Evolutionary conservation across 306 rosid species (phyloP).

Genomic region (Psophocarpus tetragonolobus): DNA sequence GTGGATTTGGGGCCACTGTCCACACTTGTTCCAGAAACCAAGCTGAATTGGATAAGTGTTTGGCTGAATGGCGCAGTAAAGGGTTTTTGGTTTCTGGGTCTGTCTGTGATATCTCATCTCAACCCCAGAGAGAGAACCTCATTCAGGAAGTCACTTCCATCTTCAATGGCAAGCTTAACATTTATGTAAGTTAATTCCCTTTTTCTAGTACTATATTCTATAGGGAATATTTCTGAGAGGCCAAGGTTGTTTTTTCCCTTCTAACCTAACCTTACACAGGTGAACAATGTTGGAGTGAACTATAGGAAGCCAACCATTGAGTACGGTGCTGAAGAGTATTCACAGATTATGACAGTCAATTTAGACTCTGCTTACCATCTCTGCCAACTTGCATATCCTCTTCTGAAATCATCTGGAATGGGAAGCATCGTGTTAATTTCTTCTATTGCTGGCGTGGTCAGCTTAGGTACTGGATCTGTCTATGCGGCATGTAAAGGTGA

Average conservation of each 20-base stretch:
- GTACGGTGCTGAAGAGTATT: conserved; percentile 61
- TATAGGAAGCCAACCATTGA: conserved; percentile 76
- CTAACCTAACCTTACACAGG: conserved; percentile 47
- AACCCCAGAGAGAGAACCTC: conserved; percentile 61
- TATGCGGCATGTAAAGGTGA: conserved; percentile 83
- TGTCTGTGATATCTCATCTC: conserved; percentile 64
- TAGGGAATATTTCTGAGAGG: background rate
- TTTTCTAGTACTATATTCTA: background rate
- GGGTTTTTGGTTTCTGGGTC: conserved; percentile 70
- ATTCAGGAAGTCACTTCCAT: conserved; percentile 49
- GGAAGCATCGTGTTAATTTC: conserved; percentile 91
- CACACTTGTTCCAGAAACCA: conserved; percentile 81
- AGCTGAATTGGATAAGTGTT: conserved; percentile 58
- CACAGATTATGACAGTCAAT: conserved; percentile 57
- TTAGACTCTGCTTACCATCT: conserved; percentile 70
- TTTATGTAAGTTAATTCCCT: conserved; percentile 49
- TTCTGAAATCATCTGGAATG: conserved; percentile 68
- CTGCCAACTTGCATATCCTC: conserved; percentile 77
- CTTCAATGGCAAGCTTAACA: conserved; percentile 68
- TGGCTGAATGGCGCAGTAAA: conserved; percentile 60
- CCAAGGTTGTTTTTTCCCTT: background rate
- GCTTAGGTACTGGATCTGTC: conserved; percentile 60
- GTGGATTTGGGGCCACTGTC: conserved; percentile 77
- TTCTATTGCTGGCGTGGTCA: conserved; percentile 60
- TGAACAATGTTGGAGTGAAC: conserved; percentile 83